Base-by-base conservation (phyloP, 2,329 filamentous ascomycete genomes). In the Cladophialophora carrionii region DNA sequence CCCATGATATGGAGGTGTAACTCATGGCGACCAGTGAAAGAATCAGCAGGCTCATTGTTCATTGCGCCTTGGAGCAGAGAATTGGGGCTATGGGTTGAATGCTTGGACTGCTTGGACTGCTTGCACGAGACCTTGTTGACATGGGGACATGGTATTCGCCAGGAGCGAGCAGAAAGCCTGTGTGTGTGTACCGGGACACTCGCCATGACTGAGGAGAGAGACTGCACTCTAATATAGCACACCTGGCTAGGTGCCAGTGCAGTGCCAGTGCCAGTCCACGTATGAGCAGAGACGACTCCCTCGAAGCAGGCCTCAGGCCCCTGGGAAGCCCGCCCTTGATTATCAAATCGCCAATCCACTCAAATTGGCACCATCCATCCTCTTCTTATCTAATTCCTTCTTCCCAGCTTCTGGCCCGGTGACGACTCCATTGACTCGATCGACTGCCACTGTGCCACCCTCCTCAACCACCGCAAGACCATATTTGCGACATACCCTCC, bases 401-500 rank as follows among this genome's bases (percentile, higher is more conserved):
- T 62, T 62, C 22, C 53, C 24, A n/a, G 49, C 52, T 20, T 37
- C 37, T 20, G 26, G 3, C 26, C 26, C 26, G 6, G 26, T 6
- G 3, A 29, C 26, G 3, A 29, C 52, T 22, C 57, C 57, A 31
- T 52, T 43, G 32, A 32, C 57, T 26, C 48, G 46, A 17, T 22
- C 20, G 12, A 34, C 26, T 24, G 2, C 52, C 52, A 43, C 37
- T 6, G 37, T 43, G 14, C 17, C n/a, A 17, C 17, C 57, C n/a
- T 63, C 61, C 14, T 51, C 58, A 14, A 24, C 20, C 26, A 67
- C 60, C 1, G 51, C 51, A 8, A 71, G 29, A 20, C 62, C 69
- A 57, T 70, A 69, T 31, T 48, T 52, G 7, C 34, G 41, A 48
- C 65, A 68, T 26, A 81, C 71, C 73, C 87, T 85, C 75, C 81